A percentile compares a stretch with the other conserved stretches of the same genome.
Evolutionary conservation across 352 stramenopile genomes (phyloP).

Genomic region (Phytophthora sp.): DNA sequence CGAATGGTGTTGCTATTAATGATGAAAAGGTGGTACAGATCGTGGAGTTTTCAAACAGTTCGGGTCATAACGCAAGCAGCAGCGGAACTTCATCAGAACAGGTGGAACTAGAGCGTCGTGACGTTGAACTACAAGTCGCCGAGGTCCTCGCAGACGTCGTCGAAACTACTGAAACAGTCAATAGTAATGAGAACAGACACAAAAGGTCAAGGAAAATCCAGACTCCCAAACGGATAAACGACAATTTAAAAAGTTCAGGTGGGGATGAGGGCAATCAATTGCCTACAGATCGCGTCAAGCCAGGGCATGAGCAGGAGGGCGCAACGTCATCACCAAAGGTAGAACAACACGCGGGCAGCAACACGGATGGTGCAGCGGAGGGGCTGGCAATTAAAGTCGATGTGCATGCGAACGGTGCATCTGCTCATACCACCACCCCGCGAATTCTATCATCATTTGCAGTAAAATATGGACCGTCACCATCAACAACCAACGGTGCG

Average conservation of each 20-base stretch:
- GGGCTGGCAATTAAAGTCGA: not conserved
- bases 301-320: not conserved
- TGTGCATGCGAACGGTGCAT: not conserved
- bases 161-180: constrained; percentile 8
- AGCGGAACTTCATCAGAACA: not conserved
- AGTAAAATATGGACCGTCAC: constrained; percentile 2
- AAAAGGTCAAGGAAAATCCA: constrained; percentile 6
- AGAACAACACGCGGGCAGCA: not conserved
- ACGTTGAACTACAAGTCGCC: constrained; percentile 9
- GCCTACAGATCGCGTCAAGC: not conserved
- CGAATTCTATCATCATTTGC: constrained; percentile 5
- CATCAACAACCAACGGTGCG: constrained; percentile 7
- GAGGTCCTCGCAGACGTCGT: constrained; percentile 20
- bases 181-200: constrained; percentile 1
- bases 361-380: not conserved
- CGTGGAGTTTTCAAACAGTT: not conserved
- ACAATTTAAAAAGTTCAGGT: constrained; percentile 12
- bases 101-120: not conserved
- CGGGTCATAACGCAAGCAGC: not conserved
- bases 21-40: constrained; percentile 3
- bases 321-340: constrained; percentile 1
- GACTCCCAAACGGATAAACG: constrained; percentile 11
- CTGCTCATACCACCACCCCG: not conserved
- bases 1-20: not conserved
- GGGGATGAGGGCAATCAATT: constrained; percentile 3